Evolutionary conservation across 106 monocot genomes (phyloP), one percentile per base, ranked within the genome.

Genomic region (Agapanthus africanus): DNA sequence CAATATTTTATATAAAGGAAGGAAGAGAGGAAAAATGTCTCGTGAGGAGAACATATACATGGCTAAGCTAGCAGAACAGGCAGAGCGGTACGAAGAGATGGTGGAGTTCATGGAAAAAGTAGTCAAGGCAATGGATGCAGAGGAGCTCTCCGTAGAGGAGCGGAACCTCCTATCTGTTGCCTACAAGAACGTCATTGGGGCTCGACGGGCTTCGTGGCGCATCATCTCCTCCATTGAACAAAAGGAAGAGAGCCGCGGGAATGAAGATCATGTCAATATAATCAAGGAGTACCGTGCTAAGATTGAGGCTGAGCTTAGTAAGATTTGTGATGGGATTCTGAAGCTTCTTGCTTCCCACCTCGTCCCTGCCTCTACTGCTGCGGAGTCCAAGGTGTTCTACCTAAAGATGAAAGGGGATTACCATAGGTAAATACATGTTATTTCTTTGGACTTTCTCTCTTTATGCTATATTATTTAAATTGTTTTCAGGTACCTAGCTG

Each of bases 341-440:
- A 63, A 76, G 65, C 64, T 84, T 23, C 79, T 84, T 4, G 84
- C 79, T 4, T 76, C 84, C 15, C 77, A 84, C 67, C 79, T 84
- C 16, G 44, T 84, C 47, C 84, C 84, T 1, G 76, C 84, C 3
- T 60, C 84, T 15, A 66, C 65, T 16, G 69, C 65, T 41, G 84
- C 84, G 0, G 79, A 79, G 40, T 80, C 84, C 6, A 84, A 79
- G 71, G 84, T 84, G 56, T 84, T 84, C 49, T 84, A 84, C 65
- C 73, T 80, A 41, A 84, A 84, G 73, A 84, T 84, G 84, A 84
- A 84, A 72, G 84, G 79, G 7, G 84, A 84, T 70, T 84, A 84
- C 63, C 73, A 72, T 74, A 83, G 83, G 83, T 83, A 25, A 26
- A 11, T n/a, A n/a, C n/a, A n/a, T n/a, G n/a, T n/a, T n/a, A n/a